Base-by-base conservation (phyloP, 129 eudicot genomes). In the Flaveria ramosissima region DNA sequence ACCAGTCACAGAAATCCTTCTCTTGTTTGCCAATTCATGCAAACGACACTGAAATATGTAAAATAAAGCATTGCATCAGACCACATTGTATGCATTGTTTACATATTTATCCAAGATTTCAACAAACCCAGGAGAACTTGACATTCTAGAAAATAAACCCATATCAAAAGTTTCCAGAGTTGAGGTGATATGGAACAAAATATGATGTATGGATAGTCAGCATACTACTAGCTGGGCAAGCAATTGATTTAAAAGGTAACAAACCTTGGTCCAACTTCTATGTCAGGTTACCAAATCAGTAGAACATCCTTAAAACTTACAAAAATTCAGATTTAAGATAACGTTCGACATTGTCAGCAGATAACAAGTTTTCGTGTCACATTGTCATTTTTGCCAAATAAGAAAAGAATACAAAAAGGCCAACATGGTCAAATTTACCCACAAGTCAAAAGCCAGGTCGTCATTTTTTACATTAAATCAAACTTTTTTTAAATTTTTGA, bases 1-100 rank as follows among this genome's bases (percentile, higher is more conserved):
- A 26, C 98, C 98, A 11, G 98, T 90, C 48, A 91, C 89, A 8
- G 98, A 94, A 74, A 94, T 94, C 83, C 97, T 85, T 78, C 98
- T 84, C 81, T 94, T 94, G 82, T 94, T 94, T 52, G 98, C 98
- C 68, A 94, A 79, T 86, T 91, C 98, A 83, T 94, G 98, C 76
- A 91, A 73, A 59, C 97, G 97, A 66, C 95, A 91, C 95, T 91
- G 81, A 71, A 70, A 77, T 45, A 20, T 11, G 4, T 19, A 43
- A 13, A 61, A 43, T 39, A 70, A 56, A 48, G 52, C 53, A 70
- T 21, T 47, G 8, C 15, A 13, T 70, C 17, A 78, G 63, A 32
- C 14, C 20, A 59, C 51, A 26, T 2, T 16, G 71, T 46, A 48
- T 47, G 23, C 21, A 19, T 50, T 20, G 15, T 27, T 56, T 62